Conservation (phyloP, 179 eudicot species). For the Silene noctiflora region DNA sequence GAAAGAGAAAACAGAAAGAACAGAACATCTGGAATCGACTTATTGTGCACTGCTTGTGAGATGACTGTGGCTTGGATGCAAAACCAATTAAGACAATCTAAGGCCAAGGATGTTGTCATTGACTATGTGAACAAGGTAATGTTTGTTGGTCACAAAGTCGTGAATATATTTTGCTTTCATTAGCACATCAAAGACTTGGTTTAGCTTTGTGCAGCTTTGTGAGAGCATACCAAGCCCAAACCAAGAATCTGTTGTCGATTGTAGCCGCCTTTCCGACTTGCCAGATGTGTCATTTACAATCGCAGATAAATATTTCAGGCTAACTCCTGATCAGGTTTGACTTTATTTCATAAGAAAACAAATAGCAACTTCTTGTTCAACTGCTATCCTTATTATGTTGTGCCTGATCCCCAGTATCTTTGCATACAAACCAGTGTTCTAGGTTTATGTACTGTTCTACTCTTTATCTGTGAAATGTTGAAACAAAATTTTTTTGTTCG, state of each 20-base stretch:
- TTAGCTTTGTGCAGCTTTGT: conserved; percentile 54
- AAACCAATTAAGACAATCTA: conserved; percentile 49
- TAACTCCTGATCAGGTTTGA: conserved; percentile 72
- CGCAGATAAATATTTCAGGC: conserved; percentile 49
- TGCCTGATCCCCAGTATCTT: neutral
- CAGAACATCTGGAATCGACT: conserved; percentile 25
- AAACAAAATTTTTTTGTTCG: too few relatives aligned
- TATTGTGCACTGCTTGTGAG: conserved; percentile 63
- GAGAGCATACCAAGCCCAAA: conserved; percentile 73
- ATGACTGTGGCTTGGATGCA: conserved; percentile 75
- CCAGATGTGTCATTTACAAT: conserved; percentile 69
- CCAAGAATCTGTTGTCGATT: conserved; percentile 60
- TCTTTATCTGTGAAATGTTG: too few relatives aligned
- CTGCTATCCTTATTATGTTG: neutral
- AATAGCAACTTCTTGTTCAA: neutral
- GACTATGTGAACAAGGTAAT: conserved; percentile 59
- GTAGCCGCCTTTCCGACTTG: conserved; percentile 44
- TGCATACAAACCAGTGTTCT: neutral
- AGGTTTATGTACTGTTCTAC: neutral
- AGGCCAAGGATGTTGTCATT: conserved; percentile 57
- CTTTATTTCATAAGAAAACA: too few relatives aligned
- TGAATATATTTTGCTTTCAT: too few relatives aligned
- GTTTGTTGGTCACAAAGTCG: neutral
- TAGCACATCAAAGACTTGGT: neutral
- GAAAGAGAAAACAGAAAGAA: conserved; percentile 40